Base-by-base conservation (phyloP, 306 rosid genomes). In the Rosa chinensis region DNA sequence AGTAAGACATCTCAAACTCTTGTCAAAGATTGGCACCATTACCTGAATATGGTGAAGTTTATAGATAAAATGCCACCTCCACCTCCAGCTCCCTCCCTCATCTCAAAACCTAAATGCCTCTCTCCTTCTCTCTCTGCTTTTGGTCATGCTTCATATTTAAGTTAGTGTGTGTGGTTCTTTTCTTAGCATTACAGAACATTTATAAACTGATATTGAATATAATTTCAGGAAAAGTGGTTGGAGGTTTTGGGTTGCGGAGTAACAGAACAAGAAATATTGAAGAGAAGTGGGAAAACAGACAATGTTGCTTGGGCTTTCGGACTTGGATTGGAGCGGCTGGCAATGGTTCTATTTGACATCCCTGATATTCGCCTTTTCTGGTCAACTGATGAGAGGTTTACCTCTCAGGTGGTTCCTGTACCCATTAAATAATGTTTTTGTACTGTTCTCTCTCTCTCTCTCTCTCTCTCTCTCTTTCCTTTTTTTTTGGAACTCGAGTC, bases 261-360 rank as follows among this genome's bases (percentile, higher is more conserved):
- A 87, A 93, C 93, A 67, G 98, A 95, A 85, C 97, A 93, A 89
- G 94, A 95, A 78, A 95, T 95, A 85, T 85, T 95, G 77, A 89
- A 75, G 66, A 88, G 92, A 86, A 91, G 93, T 78, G 97, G 93
- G 48, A 90, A 87, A 82, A 50, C 85, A 59, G 64, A 88, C 79
- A 90, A 91, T 82, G 97, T 91, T 81, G 98, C 99, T 78, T 95
- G 97, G 99, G 99, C 99, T 80, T 95, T 95, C 23, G 99, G 99
- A 78, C 92, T 93, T 53, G 99, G 99, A 45, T 84, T 95, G 86
- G 99, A 95, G 86, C 88, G 98, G 82, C 86, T 95, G 61, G 99
- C 99, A 32, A 95, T 95, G 99, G 94, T 95, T 87, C 89, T 95
- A 63, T 95, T 95, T 90, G 98, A 91, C 82, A 95, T 95, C 80